These are phyloP conservation scores for Colletotrichum spaethianum DNA, from an alignment of 2,329 filamentous ascomycete genomes.

Conservation along the genomic window DNA sequence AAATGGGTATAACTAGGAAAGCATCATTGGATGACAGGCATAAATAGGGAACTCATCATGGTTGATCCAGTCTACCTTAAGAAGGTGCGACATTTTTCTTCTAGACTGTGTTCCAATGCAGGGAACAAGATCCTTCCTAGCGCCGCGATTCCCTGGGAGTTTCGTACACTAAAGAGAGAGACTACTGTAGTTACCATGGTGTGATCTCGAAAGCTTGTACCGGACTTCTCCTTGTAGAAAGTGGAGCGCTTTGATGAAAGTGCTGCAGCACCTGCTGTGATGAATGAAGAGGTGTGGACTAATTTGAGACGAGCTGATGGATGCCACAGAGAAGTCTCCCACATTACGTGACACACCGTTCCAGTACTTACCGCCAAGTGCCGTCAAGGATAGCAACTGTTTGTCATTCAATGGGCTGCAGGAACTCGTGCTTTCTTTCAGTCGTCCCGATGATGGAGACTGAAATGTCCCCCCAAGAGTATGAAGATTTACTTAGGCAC, in stretches of 20 bases:
- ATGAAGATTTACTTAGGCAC: neutral
- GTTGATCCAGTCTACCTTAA: neutral
- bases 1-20: neutral
- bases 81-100: neutral
- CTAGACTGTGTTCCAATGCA: conserved; percentile 12
- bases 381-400: neutral
- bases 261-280: neutral
- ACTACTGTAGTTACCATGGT: too few species aligned
- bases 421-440: too few species aligned
- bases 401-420: neutral
- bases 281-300: neutral
- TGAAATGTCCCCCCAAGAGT: neutral
- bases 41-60: neutral
- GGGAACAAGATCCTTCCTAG: neutral
- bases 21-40: neutral
- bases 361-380: neutral
- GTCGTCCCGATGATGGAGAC: neutral
- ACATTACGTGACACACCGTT: conserved; percentile 19
- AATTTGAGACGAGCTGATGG: neutral
- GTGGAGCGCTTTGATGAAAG: neutral
- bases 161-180: neutral
- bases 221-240: neutral
- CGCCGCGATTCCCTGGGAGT: neutral
- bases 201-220: neutral
- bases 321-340: conserved; percentile 7